Conservation (phyloP, 2,329 filamentous ascomycete species). For the Xylaria hypoxylon region DNA sequence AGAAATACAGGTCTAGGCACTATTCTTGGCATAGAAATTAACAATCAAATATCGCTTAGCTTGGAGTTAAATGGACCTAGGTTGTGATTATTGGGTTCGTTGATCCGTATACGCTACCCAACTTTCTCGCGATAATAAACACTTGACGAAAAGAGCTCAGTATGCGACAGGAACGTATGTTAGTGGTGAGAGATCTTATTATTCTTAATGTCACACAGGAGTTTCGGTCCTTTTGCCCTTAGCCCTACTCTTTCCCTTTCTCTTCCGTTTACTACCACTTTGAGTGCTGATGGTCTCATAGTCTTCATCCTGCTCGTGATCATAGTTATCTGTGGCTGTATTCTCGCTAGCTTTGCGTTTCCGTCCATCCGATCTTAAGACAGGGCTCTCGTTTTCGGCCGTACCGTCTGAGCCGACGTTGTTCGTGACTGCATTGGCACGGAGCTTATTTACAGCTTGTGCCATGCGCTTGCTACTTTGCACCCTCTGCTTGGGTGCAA, state of each 20-base stretch:
- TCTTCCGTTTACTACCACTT: constrained; percentile 32
- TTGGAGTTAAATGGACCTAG: background rate
- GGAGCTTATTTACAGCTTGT: constrained; percentile 76
- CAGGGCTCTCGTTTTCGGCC: constrained; percentile 39
- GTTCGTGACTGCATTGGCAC: constrained; percentile 61
- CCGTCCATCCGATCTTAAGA: constrained; percentile 37
- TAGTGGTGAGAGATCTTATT: constrained; percentile 6
- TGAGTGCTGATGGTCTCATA: constrained; percentile 41
- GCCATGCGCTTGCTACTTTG: constrained; percentile 81
- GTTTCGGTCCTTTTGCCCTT: constrained; percentile 46
- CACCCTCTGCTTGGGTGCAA: constrained; percentile 74
- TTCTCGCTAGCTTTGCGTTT: constrained; percentile 51
- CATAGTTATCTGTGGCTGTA: constrained; percentile 36
- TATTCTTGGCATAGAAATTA: constrained; percentile 5
- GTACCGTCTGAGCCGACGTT: constrained; percentile 19
- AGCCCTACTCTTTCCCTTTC: constrained; percentile 36
- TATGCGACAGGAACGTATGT: background rate
- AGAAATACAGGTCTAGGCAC: constrained; percentile 1
- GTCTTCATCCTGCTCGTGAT: constrained; percentile 37
- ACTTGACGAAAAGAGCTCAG: background rate
- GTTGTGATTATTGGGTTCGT: background rate
- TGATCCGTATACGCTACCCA: background rate
- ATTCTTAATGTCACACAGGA: constrained; percentile 29
- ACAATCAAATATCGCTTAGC: background rate
- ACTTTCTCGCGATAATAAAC: background rate